Evolutionary conservation across 2,329 filamentous ascomycete species (phyloP), one percentile per base, ranked within the genome.

Genomic region (Paecilomyces fulvus): DNA sequence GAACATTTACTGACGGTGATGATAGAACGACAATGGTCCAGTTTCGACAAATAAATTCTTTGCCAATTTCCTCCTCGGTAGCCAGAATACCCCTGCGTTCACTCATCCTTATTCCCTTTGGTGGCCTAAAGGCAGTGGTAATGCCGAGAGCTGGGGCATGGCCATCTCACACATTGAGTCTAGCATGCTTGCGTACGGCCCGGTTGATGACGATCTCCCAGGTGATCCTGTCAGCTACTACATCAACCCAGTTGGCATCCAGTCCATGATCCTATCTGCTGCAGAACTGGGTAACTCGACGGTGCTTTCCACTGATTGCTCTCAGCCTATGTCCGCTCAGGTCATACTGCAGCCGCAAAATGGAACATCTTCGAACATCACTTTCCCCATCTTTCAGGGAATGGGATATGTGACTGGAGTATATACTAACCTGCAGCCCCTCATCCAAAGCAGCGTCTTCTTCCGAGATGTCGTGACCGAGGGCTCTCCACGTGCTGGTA

Each of bases 351-450:
- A 76, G 53, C 78, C 80, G 2, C 75, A 78, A 21, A 67, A 71
- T n/a, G 76, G 76, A 2, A 78, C 80, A 7, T 70, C 77, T 1
- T 81, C 87, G 0, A 77, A 81, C 1, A 80, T 97, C 20, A 86
- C 83, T 0, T 90, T 95, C 61, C 91, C 92, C 0, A 68, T 96
- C 7, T 84, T 95, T 0, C 92, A 97, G 67, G 94, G 94, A 10
- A 94, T 95, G 84, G 87, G 84, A 0, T 95, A 91, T 64, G 78
- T 96, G 17, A 96, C 92, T 3, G 92, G 80, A 0, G 71, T 88
- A 17, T 97, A 92, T 72, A 79, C 79, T 55, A 83, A 84, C 30
- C 79, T 84, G 0, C 85, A 83, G 7, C 92, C 92, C 0, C 67
- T 86, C 3, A 79, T 97, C 49, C 85, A 92, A 63, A 87, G 86